Percentiles rank a stretch among this genome's conserved stretches.
phyloP scores from a whole-genome alignment of 1,284 basidiomycete genomes.

The Sanghuangporus baumii region DNA sequence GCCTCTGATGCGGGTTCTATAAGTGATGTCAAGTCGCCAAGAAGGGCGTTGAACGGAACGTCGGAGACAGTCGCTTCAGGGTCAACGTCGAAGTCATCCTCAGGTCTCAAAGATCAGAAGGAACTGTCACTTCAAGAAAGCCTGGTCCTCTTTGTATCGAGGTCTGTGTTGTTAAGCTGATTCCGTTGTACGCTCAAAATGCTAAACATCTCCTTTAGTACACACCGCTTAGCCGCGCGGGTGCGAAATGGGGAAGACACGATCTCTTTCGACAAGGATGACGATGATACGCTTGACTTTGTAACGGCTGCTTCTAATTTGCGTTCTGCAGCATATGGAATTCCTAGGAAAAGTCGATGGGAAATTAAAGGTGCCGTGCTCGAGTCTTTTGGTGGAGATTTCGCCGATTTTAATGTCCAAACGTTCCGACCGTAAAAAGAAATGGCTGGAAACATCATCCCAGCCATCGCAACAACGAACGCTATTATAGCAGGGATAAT shows the following conservation, averaged over 20 bases:
- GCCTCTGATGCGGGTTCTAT: conserved; percentile 9
- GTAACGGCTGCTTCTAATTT: conserved; percentile 94
- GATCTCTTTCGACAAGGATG: conserved; percentile 96
- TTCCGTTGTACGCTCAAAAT: neutral
- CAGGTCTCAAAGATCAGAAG: conserved; percentile 75
- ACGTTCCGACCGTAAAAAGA: conserved; percentile 41
- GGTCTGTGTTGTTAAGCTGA: conserved; percentile 40
- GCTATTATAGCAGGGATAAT: conserved; percentile 94
- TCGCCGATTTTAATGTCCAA: neutral
- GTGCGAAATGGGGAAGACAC: conserved; percentile 68
- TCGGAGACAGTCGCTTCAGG: conserved; percentile 17
- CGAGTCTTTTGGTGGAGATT: neutral
- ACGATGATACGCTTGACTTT: conserved; percentile 94
- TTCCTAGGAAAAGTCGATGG: conserved; percentile 88
- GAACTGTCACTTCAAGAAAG: conserved; percentile 74
- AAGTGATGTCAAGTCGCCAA: conserved; percentile 22
- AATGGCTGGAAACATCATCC: conserved; percentile 99
- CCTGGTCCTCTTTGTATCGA: conserved; percentile 75
- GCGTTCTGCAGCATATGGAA: conserved; percentile 86
- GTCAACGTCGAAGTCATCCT: conserved; percentile 15
- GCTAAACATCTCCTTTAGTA: conserved; percentile 38
- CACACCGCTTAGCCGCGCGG: conserved; percentile 72
- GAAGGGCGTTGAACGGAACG: conserved; percentile 17
- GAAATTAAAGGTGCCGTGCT: conserved; percentile 78
- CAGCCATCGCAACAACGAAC: conserved; percentile 98